Base-by-base conservation (phyloP, 2,329 filamentous ascomycete species). In the Colletotrichum zoysiae region DNA sequence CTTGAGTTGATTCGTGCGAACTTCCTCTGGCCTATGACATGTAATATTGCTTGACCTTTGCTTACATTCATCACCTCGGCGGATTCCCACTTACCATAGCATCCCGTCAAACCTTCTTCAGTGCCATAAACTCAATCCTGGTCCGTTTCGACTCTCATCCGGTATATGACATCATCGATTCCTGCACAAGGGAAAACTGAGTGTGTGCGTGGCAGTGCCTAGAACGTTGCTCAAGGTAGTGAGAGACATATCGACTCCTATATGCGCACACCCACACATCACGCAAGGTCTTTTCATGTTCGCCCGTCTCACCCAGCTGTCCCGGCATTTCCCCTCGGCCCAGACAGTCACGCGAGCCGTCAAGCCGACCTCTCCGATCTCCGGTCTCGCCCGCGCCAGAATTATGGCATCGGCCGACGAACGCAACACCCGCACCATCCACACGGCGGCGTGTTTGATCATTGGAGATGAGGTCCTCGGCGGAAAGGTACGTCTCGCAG, bases 391-490 rank as follows among this genome's bases (percentile, higher is more conserved):
- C 26, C 78, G 77, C 40, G 44, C 46, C 35, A 76, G 76, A 76
- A 79, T 80, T 78, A 88, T 87, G 84, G 84, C 82, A 73, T 82
- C 84, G 77, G 80, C 85, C 71, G 85, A 86, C 71, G 85, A 89
- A 78, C 86, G 88, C 74, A 87, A 87, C 77, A 85, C 87, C 77
- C 86, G 91, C 78, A 90, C 88, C 72, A 97, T 98, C 76, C 91
- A 94, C 79, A 98, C 95, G 58, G 96, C 95, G 14, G 95, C 93
- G 68, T 97, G 94, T 81, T 84, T 98, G 74, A 95, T 99, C 72
- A 98, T 99, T 77, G 95, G 95, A n/a, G 95, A 98, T 83, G 95
- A 98, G 82, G 95, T 98, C 6, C 86, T 98, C 5, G 95, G 95
- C 30, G 95, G 96, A 77, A 98, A 98, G 92, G 95, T 94, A 81